Percentiles rank a stretch among this genome's conserved stretches.
phyloP scores from a whole-genome alignment of 805 yeast genomes.

The Nakazawaea ernobii region DNA sequence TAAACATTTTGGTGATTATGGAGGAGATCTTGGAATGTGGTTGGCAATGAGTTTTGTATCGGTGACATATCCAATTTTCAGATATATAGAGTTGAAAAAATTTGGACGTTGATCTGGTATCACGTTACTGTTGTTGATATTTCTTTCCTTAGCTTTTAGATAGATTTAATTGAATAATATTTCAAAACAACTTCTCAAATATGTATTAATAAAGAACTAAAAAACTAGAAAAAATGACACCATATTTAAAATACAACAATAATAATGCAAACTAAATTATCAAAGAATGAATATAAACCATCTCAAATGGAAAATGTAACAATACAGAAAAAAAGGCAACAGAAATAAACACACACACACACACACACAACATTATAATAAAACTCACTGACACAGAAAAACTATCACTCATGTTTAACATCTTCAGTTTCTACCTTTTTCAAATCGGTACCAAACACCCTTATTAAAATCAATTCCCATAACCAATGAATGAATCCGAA shows the following conservation, averaged over 20 bases:
- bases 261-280: no score
- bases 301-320: no score
- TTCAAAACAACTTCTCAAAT: no score
- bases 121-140: no score
- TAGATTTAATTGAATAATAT: no score
- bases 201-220: no score
- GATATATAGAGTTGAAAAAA: constrained; percentile 58
- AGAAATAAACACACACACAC: background rate
- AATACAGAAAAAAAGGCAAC: no score
- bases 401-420: background rate
- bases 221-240: no score
- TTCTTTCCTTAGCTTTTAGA: no score
- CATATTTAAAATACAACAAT: no score
- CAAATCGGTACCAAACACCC: constrained; percentile 4
- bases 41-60: constrained; percentile 68
- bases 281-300: no score
- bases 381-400: background rate
- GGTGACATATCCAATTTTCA: constrained; percentile 52
- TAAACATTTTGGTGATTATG: constrained; percentile 50
- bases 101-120: constrained; percentile 34
- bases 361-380: background rate
- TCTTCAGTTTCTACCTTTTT: background rate
- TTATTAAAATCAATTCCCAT: background rate
- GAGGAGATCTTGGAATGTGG: constrained; percentile 84
- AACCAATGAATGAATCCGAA: constrained; percentile 4